phyloP scores from a whole-genome alignment of 441 rosid species.

The Syzygium syzygioides region DNA sequence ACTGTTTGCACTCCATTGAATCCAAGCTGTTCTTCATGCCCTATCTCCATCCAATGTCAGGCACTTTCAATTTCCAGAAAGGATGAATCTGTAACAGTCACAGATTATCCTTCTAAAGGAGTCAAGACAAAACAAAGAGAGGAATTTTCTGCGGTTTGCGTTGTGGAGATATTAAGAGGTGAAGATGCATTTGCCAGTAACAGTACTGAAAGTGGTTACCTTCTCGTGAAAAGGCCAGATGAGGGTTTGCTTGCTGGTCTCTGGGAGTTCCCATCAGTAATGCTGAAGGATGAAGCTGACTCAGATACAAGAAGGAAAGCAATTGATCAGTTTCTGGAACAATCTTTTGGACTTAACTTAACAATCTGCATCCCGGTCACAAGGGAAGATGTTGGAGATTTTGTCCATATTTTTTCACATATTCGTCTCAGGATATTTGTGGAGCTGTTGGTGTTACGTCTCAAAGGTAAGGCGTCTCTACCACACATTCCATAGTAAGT shows the following conservation, averaged over 20 bases:
- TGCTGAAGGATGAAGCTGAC: constrained; percentile 42
- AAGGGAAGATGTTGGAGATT: constrained; percentile 76
- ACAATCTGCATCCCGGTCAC: constrained; percentile 29
- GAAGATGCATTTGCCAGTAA: constrained; percentile 14
- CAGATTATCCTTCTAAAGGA: constrained; percentile 71
- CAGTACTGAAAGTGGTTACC: constrained; percentile 42
- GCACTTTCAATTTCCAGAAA: constrained; percentile 47
- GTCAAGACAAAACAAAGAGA: constrained; percentile 56
- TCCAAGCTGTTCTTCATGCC: constrained; percentile 74
- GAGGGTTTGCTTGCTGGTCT: constrained; percentile 92
- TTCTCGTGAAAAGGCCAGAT: constrained; percentile 78
- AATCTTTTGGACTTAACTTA: constrained; percentile 46
- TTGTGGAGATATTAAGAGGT: constrained; percentile 61
- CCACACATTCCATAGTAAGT: background rate
- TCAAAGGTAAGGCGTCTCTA: constrained; percentile 44
- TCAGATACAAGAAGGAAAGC: constrained; percentile 45
- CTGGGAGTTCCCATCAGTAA: constrained; percentile 88
- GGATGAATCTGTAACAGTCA: constrained; percentile 41
- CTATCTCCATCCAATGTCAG: constrained; percentile 63
- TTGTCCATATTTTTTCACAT: constrained; percentile 73
- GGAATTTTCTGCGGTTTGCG: constrained; percentile 73
- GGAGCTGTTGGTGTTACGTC: constrained; percentile 56
- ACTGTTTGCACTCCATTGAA: constrained; percentile 62
- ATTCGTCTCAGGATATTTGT: constrained; percentile 74
- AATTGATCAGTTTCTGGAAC: constrained; percentile 46